These are phyloP conservation scores for Coffea canephora DNA, from an alignment of 257 asterid genomes.

Conservation along the genomic window DNA sequence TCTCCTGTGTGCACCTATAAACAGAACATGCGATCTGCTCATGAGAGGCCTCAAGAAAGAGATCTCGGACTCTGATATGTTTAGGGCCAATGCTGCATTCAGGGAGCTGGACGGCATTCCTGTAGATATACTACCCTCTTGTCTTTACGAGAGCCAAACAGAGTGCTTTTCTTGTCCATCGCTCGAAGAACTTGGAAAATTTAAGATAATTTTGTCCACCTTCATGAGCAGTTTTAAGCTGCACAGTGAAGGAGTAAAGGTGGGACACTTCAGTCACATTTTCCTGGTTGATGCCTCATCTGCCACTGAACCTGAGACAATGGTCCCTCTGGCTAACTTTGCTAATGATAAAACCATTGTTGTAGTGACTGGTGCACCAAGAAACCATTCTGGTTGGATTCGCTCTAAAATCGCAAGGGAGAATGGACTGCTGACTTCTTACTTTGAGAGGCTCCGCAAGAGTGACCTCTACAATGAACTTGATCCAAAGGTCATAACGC, in stretches of 20 bases:
- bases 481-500: constrained; percentile 4
- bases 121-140: constrained; percentile 25
- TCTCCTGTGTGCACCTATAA: constrained; percentile 28
- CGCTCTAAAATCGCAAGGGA: constrained; percentile 30
- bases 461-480: background rate
- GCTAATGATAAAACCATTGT: constrained; percentile 13
- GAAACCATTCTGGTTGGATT: constrained; percentile 27
- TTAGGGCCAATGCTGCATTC: constrained; percentile 34
- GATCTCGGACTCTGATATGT: constrained; percentile 20
- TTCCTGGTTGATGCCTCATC: constrained; percentile 34
- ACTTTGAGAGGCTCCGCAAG: constrained; percentile 30
- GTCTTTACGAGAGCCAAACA: background rate
- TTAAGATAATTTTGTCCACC: constrained; percentile 18
- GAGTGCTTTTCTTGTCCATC: constrained; percentile 25
- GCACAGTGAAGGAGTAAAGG: constrained; percentile 17
- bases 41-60: constrained; percentile 23
- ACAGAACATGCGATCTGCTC: constrained; percentile 25
- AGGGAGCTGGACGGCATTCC: constrained; percentile 31
- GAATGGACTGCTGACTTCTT: constrained; percentile 27
- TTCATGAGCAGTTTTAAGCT: constrained; percentile 23
- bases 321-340: constrained; percentile 28
- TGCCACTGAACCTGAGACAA: constrained; percentile 29
- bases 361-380: constrained; percentile 20
- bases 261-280: constrained; percentile 29
- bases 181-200: constrained; percentile 3